These are phyloP conservation scores for Dipteronia sinensis DNA, from an alignment of 345 rosid species.

Conservation along the genomic window DNA sequence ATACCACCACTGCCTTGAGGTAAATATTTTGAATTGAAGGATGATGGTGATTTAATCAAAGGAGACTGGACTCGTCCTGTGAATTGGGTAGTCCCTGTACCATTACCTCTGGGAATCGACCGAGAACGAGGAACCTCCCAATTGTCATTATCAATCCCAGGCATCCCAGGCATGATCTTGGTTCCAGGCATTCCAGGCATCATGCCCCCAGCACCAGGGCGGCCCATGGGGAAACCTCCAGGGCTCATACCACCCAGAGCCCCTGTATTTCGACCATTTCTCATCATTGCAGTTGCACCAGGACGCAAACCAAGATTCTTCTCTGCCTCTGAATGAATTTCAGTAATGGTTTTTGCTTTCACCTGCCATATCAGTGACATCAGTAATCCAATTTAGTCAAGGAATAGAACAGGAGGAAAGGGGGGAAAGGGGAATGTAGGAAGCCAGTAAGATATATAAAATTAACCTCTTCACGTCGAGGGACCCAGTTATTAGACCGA, in stretches of 20 bases:
- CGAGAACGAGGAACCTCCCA: constrained; percentile 64
- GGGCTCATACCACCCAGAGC: constrained; percentile 37
- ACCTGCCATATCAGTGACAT: constrained; percentile 43
- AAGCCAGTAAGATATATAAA: not conserved
- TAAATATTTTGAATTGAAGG: constrained; percentile 33
- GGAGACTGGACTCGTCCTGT: constrained; percentile 39
- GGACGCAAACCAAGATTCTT: constrained; percentile 87
- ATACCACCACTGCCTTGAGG: constrained; percentile 41
- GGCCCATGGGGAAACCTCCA: constrained; percentile 42
- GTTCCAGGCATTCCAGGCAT: constrained; percentile 77
- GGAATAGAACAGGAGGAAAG: not conserved
- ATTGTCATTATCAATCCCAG: constrained; percentile 53
- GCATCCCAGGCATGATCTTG: constrained; percentile 78
- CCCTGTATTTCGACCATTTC: constrained; percentile 46
- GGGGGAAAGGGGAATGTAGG: not conserved
- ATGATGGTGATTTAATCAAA: constrained; percentile 34
- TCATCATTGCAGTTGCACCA: constrained; percentile 77
- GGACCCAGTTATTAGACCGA: constrained; percentile 63
- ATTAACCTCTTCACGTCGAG: constrained; percentile 72
- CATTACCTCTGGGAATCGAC: constrained; percentile 59
- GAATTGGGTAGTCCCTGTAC: constrained; percentile 32
- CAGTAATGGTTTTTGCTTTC: constrained; percentile 83
- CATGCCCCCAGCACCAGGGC: constrained; percentile 71
- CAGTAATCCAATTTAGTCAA: not conserved
- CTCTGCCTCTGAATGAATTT: constrained; percentile 93